These are phyloP conservation scores for Diplodia mutila DNA, from an alignment of 2,329 filamentous ascomycete genomes.

Conservation along the genomic window DNA sequence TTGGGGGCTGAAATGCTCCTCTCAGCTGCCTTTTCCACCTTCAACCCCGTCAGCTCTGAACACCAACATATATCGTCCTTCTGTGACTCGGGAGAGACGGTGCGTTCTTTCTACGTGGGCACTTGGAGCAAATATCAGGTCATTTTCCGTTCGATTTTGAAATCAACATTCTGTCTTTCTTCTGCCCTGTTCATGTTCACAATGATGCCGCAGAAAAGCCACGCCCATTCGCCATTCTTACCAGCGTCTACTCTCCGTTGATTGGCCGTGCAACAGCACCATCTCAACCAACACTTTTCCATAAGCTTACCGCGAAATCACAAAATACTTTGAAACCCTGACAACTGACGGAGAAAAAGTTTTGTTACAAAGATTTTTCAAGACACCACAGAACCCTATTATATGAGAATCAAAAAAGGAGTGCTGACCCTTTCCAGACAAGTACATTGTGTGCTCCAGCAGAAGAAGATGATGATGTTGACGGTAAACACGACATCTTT, in stretches of 20 bases:
- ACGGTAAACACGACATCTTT: not conserved
- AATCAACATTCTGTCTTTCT: too few relatives aligned
- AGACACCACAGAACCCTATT: not conserved
- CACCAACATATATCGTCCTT: not conserved
- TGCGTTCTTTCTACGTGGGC: too few relatives aligned
- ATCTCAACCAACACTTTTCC: too few relatives aligned
- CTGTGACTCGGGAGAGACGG: too few relatives aligned
- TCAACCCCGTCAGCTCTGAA: not conserved
- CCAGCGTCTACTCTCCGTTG: too few relatives aligned
- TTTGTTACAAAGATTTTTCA: not conserved
- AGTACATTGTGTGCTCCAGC: not conserved
- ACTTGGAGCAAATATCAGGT: too few relatives aligned
- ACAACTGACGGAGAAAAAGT: not conserved
- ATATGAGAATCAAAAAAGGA: not conserved
- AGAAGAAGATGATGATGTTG: not conserved
- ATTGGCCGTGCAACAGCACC: too few relatives aligned
- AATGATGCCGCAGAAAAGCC: too few relatives aligned
- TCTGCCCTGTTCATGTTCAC: too few relatives aligned
- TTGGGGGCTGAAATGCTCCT: not conserved
- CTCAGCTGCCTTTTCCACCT: not conserved
- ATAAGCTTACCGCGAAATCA: too few relatives aligned
- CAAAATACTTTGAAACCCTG: not conserved
- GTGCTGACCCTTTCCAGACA: not conserved
- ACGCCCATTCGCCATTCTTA: too few relatives aligned
- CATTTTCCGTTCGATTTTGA: too few relatives aligned